phyloP scores from a whole-genome alignment of 169 alveolate species.

The Blepharisma undulans region DNA sequence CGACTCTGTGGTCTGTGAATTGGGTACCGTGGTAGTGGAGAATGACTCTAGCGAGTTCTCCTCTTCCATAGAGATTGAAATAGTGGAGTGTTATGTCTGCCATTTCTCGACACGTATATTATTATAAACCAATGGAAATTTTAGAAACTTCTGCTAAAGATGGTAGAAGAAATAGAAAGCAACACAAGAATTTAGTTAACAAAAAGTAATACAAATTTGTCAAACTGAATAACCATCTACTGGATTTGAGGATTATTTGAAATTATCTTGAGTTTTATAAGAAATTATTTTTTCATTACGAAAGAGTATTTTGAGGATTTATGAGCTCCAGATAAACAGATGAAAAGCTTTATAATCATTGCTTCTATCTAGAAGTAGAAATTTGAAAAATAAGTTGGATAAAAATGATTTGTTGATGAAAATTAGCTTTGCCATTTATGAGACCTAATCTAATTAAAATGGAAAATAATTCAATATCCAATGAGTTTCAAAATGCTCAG shows the following conservation, averaged over 20 bases:
- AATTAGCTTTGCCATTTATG: background rate
- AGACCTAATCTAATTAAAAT: background rate
- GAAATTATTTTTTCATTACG: background rate
- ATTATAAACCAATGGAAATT: background rate
- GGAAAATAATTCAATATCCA: background rate
- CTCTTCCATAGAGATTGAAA: conserved; percentile 58
- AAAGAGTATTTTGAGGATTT: background rate
- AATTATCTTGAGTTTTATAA: background rate
- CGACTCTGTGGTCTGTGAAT: conserved; percentile 50
- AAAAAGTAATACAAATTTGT: background rate
- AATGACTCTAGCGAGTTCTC: conserved; percentile 52
- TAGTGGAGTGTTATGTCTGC: conserved; percentile 40
- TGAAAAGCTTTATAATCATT: background rate
- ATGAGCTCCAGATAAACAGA: background rate
- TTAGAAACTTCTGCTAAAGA: background rate
- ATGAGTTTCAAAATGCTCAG: background rate
- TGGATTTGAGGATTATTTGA: background rate
- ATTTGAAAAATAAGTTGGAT: background rate
- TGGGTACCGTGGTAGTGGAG: conserved; percentile 36
- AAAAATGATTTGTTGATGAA: background rate
- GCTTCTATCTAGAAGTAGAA: background rate
- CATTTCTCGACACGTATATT: background rate
- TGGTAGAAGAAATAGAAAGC: background rate
- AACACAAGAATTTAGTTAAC: background rate
- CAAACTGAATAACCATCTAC: background rate